phyloP scores from a whole-genome alignment of 345 rosid genomes.

The Mallotus nudiflorus region DNA sequence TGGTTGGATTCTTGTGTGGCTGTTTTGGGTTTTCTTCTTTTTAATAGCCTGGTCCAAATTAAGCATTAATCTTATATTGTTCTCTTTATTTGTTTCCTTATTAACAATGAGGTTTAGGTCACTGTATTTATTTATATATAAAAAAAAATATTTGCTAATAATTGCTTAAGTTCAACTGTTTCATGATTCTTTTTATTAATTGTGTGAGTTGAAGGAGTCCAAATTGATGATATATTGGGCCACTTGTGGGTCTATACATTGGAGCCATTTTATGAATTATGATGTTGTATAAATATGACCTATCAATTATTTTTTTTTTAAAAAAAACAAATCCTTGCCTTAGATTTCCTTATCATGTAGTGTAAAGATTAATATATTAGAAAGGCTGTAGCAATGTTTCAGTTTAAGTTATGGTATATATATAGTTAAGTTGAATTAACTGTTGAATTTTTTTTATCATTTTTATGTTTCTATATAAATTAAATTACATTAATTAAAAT shows the following conservation, averaged over 20 bases:
- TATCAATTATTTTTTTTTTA: too few relatives aligned
- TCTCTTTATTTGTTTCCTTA: slow-evolving; percentile 1
- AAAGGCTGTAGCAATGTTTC: too few relatives aligned
- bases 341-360: too few relatives aligned
- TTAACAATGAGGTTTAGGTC: slow-evolving; percentile 16
- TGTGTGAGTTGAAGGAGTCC: slow-evolving; percentile 21
- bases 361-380: too few relatives aligned
- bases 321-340: neutral
- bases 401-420: too few relatives aligned
- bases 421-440: too few relatives aligned
- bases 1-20: slow-evolving; percentile 31
- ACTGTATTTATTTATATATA: neutral
- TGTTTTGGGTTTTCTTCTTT: slow-evolving; percentile 4
- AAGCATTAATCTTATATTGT: slow-evolving; percentile 2
- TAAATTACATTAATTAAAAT: too few relatives aligned
- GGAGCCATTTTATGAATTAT: slow-evolving; percentile 16
- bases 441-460: too few relatives aligned
- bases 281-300: neutral
- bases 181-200: neutral
- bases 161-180: slow-evolving; percentile 2
- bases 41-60: slow-evolving; percentile 4
- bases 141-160: neutral
- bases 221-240: slow-evolving; percentile 1
- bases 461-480: too few relatives aligned
- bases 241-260: neutral